Evolutionary conservation across 257 asterid species (phyloP), one percentile per base, ranked within the genome.

Genomic region (Asclepias syriaca): DNA sequence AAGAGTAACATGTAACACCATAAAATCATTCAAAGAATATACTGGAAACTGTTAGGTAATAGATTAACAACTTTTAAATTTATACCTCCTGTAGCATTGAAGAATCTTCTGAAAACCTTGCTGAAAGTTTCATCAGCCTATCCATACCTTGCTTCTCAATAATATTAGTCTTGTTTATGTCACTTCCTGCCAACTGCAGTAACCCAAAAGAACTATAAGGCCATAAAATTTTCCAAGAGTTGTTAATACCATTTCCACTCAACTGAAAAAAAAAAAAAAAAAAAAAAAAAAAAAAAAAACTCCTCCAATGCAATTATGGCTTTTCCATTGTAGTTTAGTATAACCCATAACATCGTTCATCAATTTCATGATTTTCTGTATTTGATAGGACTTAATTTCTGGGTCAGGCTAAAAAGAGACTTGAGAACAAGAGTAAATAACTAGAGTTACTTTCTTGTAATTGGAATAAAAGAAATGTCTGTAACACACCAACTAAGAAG

Each of bases 141-240:
- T 80, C 88, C 87, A 86, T 53, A 78, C 99, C 97, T 59, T 87
- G 80, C 89, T 82, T 88, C 77, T 90, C 94, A 50, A 95, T 88
- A 77, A 95, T 88, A 55, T 84, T 78, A 81, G 81, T 82, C 83
- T 92, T 92, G 74, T 89, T 95, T 80, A 39, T 75, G 83, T 95
- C 99, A 79, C 99, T 95, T 80, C 97, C 99, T 85, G 98, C 99
- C 85, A 95, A 87, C 98, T 94, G 77, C 79, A 29, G 27, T 43
- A 70, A 29, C n/a, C 55, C 19, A 59, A 65, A 61, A n/a, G 3
- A 3, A 45, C 80, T 60, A 72, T 74, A 77, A 40, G 65, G 68
- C 48, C 68, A 68, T 76, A 68, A 66, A 14, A 68, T 4, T 45
- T 65, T 50, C 18, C 58, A 73, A 21, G 19, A 54, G 14, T 32